Evolutionary conservation across 306 rosid genomes (phyloP).

Genomic region (Prunus padus): DNA sequence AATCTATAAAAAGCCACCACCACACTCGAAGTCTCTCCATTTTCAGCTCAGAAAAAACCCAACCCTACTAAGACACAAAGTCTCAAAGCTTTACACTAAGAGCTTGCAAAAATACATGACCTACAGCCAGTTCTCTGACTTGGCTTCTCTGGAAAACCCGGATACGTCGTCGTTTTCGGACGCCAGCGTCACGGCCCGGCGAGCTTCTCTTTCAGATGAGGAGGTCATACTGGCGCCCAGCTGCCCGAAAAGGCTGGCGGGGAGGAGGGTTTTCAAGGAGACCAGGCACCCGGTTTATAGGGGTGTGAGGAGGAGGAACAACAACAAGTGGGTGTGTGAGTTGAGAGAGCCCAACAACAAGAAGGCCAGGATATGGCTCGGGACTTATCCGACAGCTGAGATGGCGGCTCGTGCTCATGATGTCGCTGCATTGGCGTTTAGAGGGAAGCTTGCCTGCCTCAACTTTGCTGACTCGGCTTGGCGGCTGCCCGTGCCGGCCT

Average conservation of each 20-base stretch:
- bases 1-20: too few species aligned
- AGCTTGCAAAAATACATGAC: neutral
- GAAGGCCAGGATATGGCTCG: constrained; percentile 66
- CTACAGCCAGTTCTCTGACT: constrained; percentile 14
- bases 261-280: constrained; percentile 63
- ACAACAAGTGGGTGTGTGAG: constrained; percentile 88
- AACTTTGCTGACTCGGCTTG: constrained; percentile 73
- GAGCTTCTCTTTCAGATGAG: constrained; percentile 36
- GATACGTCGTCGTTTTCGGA: constrained; percentile 6
- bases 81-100: too few species aligned
- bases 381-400: constrained; percentile 69
- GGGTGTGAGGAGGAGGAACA: constrained; percentile 69
- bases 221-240: constrained; percentile 50
- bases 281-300: constrained; percentile 80
- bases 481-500: constrained; percentile 45
- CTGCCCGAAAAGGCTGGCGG: constrained; percentile 66
- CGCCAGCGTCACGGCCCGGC: neutral
- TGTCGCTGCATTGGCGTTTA: constrained; percentile 60
- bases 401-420: constrained; percentile 95
- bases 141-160: constrained; percentile 5
- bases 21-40: too few species aligned
- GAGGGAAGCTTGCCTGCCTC: constrained; percentile 65
- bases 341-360: constrained; percentile 65
- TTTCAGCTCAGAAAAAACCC: too few species aligned
- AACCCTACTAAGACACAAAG: too few species aligned